A percentile compares a stretch with the other conserved stretches of the same genome.
phyloP scores from a whole-genome alignment of 495 filamentous ascomycete species.

The Penicillium macrosclerotiorum region DNA sequence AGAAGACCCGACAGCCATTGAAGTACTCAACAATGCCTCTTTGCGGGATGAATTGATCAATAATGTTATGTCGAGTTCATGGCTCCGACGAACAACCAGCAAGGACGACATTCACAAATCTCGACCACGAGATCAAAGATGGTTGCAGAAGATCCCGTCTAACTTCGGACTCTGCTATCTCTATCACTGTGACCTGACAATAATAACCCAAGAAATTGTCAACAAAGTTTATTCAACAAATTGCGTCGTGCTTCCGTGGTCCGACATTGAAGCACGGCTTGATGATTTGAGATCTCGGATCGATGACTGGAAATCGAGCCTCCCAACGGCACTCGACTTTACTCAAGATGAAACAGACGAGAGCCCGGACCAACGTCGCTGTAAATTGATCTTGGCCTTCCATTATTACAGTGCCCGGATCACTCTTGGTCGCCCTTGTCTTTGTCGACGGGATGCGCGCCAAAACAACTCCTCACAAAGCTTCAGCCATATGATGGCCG shows the following conservation, averaged over 20 bases:
- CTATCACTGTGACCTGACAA: constrained; percentile 47
- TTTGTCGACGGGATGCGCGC: constrained; percentile 58
- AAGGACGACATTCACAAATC: constrained; percentile 20
- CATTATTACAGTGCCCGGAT: constrained; percentile 60
- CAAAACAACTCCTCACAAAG: constrained; percentile 23
- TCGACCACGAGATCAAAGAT: constrained; percentile 20
- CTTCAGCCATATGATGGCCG: constrained; percentile 56
- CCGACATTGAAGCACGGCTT: constrained; percentile 58
- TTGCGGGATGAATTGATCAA: constrained; percentile 34
- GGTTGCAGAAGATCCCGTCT: constrained; percentile 31
- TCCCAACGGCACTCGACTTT: constrained; percentile 55
- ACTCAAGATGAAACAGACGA: constrained; percentile 33
- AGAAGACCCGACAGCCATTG: constrained; percentile 26
- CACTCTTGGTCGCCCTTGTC: constrained; percentile 61
- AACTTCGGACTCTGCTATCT: constrained; percentile 48
- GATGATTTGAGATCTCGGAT: constrained; percentile 48
- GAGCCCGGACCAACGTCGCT: constrained; percentile 32
- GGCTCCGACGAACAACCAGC: constrained; percentile 24
- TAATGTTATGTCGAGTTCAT: constrained; percentile 32
- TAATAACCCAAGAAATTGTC: constrained; percentile 55
- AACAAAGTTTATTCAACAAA: constrained; percentile 58
- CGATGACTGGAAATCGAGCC: constrained; percentile 51
- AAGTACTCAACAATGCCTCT: constrained; percentile 26
- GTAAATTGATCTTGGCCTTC: constrained; percentile 51
- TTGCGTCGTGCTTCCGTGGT: constrained; percentile 54